phyloP scores from a whole-genome alignment of 306 rosid species.

The Begonia masoniana region DNA sequence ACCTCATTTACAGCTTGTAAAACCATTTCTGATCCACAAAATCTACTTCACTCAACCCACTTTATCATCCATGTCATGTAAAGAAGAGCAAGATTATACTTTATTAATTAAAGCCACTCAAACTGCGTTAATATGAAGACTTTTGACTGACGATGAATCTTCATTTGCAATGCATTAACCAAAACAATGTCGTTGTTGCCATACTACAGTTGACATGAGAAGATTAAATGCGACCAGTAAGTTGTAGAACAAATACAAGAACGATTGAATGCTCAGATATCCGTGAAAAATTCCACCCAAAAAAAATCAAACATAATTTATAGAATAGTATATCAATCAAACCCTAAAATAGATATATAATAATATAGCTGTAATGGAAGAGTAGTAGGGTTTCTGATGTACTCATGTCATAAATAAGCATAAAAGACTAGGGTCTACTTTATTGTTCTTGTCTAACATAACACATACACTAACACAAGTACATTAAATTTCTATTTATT shows the following conservation, averaged over 20 bases:
- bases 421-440: too few relatives aligned
- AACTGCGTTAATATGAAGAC: conserved; percentile 9
- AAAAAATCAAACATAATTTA: too few relatives aligned
- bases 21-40: conserved; percentile 18
- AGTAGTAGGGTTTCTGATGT: too few relatives aligned
- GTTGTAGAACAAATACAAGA: too few relatives aligned
- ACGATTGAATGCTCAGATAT: not conserved
- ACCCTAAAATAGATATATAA: not conserved
- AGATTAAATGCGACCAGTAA: too few relatives aligned
- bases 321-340: not conserved
- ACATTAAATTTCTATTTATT: too few relatives aligned
- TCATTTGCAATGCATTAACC: conserved; percentile 10
- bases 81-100: conserved; percentile 1
- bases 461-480: too few relatives aligned
- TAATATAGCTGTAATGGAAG: conserved; percentile 19
- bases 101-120: too few relatives aligned
- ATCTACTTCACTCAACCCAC: conserved; percentile 16
- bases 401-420: too few relatives aligned
- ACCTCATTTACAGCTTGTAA: conserved; percentile 37
- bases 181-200: conserved; percentile 56
- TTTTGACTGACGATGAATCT: conserved; percentile 37
- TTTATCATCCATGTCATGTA: conserved; percentile 4
- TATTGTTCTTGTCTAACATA: not conserved
- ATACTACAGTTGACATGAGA: too few relatives aligned
- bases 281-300: too few relatives aligned